A percentile compares a stretch with the other conserved stretches of the same genome.
Conservation (phyloP, 345 rosid species). For the Moringa oleifera region DNA sequence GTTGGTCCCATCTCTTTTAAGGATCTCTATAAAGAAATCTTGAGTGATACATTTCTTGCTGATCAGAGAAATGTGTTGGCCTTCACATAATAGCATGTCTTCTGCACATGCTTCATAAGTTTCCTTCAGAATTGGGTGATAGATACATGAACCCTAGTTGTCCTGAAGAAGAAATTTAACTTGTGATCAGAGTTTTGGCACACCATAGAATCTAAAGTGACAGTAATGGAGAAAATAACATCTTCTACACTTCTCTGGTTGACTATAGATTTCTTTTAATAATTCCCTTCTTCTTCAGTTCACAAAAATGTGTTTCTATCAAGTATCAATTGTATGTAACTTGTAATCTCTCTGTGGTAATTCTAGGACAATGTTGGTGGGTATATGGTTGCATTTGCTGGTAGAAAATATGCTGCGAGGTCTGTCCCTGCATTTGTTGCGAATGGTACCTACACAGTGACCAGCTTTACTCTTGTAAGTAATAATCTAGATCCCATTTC, state of each 20-base stretch:
- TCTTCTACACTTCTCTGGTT: background rate
- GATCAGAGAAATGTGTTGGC: too few relatives aligned
- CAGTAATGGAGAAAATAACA: background rate
- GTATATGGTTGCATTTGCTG: slow-evolving; percentile 97
- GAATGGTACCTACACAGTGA: slow-evolving; percentile 53
- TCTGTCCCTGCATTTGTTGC: slow-evolving; percentile 81
- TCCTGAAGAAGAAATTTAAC: too few relatives aligned
- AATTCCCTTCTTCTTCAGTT: background rate
- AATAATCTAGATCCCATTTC: background rate
- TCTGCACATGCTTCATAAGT: too few relatives aligned
- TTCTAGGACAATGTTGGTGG: slow-evolving; percentile 64
- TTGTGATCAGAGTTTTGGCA: too few relatives aligned
- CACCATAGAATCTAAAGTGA: too few relatives aligned
- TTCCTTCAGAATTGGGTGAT: too few relatives aligned
- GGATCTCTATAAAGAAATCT: too few relatives aligned
- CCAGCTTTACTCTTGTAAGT: slow-evolving; percentile 93
- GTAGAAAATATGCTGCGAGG: slow-evolving; percentile 94
- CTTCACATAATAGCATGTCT: too few relatives aligned
- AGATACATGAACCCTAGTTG: too few relatives aligned
- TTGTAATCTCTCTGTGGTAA: slow-evolving; percentile 5
- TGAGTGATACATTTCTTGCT: too few relatives aligned
- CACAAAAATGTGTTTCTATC: background rate
- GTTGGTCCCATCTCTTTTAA: too few relatives aligned
- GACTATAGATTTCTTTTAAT: background rate
- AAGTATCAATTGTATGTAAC: background rate